Base-by-base conservation (phyloP, 352 stramenopile genomes). In the Peronosclerospora sorghi region DNA sequence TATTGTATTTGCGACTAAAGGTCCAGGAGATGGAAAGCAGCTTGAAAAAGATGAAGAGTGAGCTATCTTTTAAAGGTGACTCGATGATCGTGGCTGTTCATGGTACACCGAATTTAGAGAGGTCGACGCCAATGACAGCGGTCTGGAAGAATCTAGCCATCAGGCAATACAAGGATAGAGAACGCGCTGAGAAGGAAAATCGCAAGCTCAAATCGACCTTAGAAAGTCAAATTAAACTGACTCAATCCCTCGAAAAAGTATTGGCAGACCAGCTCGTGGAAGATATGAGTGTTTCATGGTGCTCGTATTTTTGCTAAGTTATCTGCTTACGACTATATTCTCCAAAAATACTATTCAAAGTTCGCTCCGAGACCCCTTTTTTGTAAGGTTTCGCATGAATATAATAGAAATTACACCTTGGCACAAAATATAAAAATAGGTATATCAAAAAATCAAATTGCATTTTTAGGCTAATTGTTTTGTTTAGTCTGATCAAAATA, bases 111-210 rank as follows among this genome's bases (percentile, higher is more conserved):
- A 45, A 36, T 26, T 47, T 47, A 1, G 36, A 50, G 20, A 27
- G 35, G 5, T 32, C 54, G 13, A 39, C 51, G 34, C 8, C 61
- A 20, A 38, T 54, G 7, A 47, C 61, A 1, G 58, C 60, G 0
- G 48, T 75, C 13, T 81, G 68, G 68, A 38, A 65, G 17, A 55
- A 53, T 23, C 34, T 77, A 1, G 65, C 65, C 24, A 65, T 45
- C 10, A 34, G 56, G 7, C 65, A 75, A 32, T 66, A 61, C 27
- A 50, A 56, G 12, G 65, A 69, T 32, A 53, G 62, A 10, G 50
- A 63, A 41, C 56, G 55, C 8, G 51, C 63, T 0, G 56, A 77
- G 23, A 39, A 61, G 29, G 59, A 73, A 35, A 78, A 78, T 39
- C 47, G 51, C 7, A 59, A 63, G 29, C 54, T 78, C 7, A 69